A percentile compares a stretch with the other conserved stretches of the same genome.
These are phyloP conservation scores for Lignosus rhinocerotis DNA, from an alignment of 1,284 basidiomycete genomes.

Conservation along the genomic window DNA sequence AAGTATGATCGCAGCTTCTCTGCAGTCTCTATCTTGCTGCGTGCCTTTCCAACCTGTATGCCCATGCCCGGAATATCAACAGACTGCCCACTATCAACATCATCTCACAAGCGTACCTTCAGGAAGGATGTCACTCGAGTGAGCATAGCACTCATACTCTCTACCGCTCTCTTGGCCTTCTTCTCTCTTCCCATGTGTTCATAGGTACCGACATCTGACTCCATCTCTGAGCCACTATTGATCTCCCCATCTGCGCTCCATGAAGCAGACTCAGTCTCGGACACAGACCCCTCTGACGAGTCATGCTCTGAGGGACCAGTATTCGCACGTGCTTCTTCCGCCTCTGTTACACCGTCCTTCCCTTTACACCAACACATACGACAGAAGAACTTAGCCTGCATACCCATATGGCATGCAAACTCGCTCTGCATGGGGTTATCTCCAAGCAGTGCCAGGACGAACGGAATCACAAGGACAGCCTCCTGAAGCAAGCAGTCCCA, in stretches of 20 bases:
- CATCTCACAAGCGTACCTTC: not conserved
- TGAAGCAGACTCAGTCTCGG: too few species aligned
- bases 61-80: too few species aligned
- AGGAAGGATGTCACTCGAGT: not conserved
- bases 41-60: not conserved
- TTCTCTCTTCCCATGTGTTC: not conserved
- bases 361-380: conserved; percentile 29
- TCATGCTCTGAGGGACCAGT: too few species aligned
- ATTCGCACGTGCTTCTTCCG: too few species aligned
- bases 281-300: too few species aligned
- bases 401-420: conserved; percentile 42
- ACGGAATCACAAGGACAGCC: not conserved
- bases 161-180: not conserved
- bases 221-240: too few species aligned
- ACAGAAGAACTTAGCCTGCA: conserved; percentile 41
- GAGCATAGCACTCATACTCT: not conserved
- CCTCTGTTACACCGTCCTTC: too few species aligned
- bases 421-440: conserved; percentile 51
- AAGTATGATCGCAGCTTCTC: not conserved
- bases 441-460: conserved; percentile 30
- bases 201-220: not conserved
- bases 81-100: too few species aligned
- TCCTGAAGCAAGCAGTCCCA: conserved; percentile 19
- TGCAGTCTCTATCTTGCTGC: not conserved
- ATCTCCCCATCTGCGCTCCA: too few species aligned